Evolutionary conservation across 257 asterid species (phyloP), one percentile per base, ranked within the genome.

Genomic region (Striga asiatica): DNA sequence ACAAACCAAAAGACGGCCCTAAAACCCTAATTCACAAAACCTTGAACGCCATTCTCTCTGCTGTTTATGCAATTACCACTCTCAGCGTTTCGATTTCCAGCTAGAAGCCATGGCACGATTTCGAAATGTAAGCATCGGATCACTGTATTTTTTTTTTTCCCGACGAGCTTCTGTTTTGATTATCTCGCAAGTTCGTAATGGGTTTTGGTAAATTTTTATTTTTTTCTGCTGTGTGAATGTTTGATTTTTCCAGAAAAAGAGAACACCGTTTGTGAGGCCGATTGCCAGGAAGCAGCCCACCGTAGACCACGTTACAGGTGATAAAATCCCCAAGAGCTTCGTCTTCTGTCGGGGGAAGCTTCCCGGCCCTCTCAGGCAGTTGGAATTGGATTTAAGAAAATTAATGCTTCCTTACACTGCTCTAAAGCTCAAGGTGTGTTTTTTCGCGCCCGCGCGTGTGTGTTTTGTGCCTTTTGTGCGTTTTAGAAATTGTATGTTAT

Each of bases 401-500:
- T 56, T 82, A 78, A 91, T 84, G 98, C 93, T 80, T 72, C 98
- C 98, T 24, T 84, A 39, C 63, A 91, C 98, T 62, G 98, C 98
- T 60, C 74, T 91, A 27, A 91, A 84, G 66, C 98, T 91, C 60
- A 91, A 73, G 95, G 98, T 86, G 25, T 17, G n/a, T 55, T n/a
- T n/a, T n/a, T n/a, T n/a, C n/a, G n/a, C n/a, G 13, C 11, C 13
- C 3, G 28, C 21, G 27, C 21, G 6, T 46, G 28, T 20, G 13
- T 46, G 6, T 41, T 41, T 11, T 11, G 46, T 14, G 18, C 6
- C 17, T 24, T 58, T 38, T 17, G 8, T 22, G 23, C n/a, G n/a
- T 59, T 31, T 28, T n/a, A n/a, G n/a, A n/a, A 11, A 2, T 17
- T 2, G 1, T 61, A 31, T n/a, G n/a, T n/a, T n/a, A n/a, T 16